Evolutionary conservation across 495 filamentous ascomycete species (phyloP).

Genomic region (Parathielavia appendiculata): DNA sequence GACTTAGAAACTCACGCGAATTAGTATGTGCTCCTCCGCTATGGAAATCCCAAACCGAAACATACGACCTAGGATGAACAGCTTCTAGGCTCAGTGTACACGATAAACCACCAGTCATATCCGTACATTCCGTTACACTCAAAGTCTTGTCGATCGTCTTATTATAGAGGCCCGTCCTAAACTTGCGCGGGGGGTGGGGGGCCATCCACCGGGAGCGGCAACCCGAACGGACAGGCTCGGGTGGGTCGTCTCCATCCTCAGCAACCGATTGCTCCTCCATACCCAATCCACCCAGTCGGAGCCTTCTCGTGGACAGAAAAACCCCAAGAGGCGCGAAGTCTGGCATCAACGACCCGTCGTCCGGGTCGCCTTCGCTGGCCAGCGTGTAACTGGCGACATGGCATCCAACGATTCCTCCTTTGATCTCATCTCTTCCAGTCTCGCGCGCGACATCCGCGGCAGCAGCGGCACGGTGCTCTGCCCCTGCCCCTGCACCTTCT

Average conservation of each 20-base stretch:
- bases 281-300: too few species aligned
- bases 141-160: constrained; percentile 3
- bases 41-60: not conserved
- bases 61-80: constrained; percentile 1
- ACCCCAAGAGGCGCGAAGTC: too few species aligned
- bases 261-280: too few species aligned
- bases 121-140: constrained; percentile 16
- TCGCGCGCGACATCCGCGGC: not conserved
- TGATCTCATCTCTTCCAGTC: not conserved
- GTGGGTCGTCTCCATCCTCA: not conserved
- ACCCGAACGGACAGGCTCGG: not conserved
- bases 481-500: not conserved
- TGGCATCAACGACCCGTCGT: not conserved
- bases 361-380: not conserved
- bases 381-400: not conserved
- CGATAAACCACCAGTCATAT: constrained; percentile 17
- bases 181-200: not conserved
- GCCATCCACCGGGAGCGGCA: not conserved
- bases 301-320: too few species aligned
- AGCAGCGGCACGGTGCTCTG: not conserved
- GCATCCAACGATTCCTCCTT: not conserved
- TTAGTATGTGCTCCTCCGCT: constrained; percentile 9
- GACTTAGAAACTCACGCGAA: not conserved
- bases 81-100: constrained; percentile 8
- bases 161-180: not conserved